These are phyloP conservation scores for Scorias spongiosa DNA, from an alignment of 2,329 filamentous ascomycete genomes.

Conservation along the genomic window DNA sequence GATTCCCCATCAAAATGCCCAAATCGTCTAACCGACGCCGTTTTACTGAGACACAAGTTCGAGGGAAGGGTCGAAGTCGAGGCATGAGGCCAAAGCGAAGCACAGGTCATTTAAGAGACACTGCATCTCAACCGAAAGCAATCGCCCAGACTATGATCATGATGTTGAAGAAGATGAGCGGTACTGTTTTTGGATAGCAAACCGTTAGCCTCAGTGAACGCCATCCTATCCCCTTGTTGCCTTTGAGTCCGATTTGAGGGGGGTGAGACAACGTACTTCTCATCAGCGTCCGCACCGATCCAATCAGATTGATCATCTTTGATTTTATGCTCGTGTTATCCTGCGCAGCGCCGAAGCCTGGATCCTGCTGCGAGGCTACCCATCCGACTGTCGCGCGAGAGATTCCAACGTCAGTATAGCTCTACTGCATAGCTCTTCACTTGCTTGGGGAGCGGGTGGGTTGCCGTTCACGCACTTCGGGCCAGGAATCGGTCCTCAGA, in stretches of 20 bases:
- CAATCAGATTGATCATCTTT: slow-evolving; percentile 78
- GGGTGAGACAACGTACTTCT: slow-evolving; percentile 52
- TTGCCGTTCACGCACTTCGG: slow-evolving; percentile 41
- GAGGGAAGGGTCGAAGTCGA: too few relatives aligned
- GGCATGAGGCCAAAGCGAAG: too few relatives aligned
- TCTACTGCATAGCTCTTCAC: not conserved
- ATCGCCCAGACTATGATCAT: slow-evolving; percentile 54
- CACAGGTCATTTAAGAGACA: too few relatives aligned
- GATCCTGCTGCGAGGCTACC: slow-evolving; percentile 51
- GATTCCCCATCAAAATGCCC: too few relatives aligned
- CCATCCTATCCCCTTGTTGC: slow-evolving; percentile 1
- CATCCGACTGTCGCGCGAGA: slow-evolving; percentile 53
- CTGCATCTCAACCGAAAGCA: slow-evolving; percentile 16
- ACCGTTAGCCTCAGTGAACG: slow-evolving; percentile 1
- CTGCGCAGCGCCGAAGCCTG: slow-evolving; percentile 57
- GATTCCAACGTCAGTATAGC: not conserved
- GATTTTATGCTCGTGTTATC: slow-evolving; percentile 69
- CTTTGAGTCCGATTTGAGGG: not conserved
- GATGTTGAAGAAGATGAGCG: slow-evolving; percentile 68
- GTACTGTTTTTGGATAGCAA: slow-evolving; percentile 41
- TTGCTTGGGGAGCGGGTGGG: not conserved
- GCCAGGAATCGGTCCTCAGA: slow-evolving; percentile 90
- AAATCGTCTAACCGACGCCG: too few relatives aligned
- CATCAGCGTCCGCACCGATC: slow-evolving; percentile 81
- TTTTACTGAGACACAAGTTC: too few relatives aligned